phyloP scores from a whole-genome alignment of 2,329 filamentous ascomycete species.

The Elsinoe arachidis region DNA sequence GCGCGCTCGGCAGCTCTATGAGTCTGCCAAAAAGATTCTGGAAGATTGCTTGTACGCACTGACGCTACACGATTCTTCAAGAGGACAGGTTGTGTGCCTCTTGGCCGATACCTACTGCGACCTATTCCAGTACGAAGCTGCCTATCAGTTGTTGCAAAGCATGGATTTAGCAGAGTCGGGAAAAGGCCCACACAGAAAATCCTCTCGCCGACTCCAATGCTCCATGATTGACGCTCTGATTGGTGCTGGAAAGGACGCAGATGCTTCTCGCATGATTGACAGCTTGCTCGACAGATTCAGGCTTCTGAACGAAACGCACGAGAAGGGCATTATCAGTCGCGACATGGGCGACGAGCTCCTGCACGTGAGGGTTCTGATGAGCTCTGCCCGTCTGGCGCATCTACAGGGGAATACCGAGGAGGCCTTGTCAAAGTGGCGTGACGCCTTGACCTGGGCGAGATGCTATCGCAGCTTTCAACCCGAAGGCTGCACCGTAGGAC shows the following conservation, averaged over 20 bases:
- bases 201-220: not conserved
- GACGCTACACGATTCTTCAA: not conserved
- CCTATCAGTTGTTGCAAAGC: not conserved
- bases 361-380: not conserved
- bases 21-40: not conserved
- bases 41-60: not conserved
- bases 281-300: not conserved
- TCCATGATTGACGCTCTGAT: not conserved
- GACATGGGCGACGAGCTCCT: not conserved
- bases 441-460: not conserved
- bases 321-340: not conserved
- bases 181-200: not conserved
- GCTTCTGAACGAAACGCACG: not conserved
- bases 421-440: not conserved
- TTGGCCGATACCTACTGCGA: not conserved
- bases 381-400: not conserved
- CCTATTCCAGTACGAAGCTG: too few species aligned
- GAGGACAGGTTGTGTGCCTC: not conserved
- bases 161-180: not conserved
- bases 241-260: not conserved
- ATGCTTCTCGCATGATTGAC: not conserved
- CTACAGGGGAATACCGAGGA: not conserved
- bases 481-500: not conserved
- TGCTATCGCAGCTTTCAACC: not conserved
- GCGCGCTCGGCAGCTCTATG: not conserved